phyloP scores from a whole-genome alignment of 2,329 filamentous ascomycete species.

The Boeremia lycopersici region DNA sequence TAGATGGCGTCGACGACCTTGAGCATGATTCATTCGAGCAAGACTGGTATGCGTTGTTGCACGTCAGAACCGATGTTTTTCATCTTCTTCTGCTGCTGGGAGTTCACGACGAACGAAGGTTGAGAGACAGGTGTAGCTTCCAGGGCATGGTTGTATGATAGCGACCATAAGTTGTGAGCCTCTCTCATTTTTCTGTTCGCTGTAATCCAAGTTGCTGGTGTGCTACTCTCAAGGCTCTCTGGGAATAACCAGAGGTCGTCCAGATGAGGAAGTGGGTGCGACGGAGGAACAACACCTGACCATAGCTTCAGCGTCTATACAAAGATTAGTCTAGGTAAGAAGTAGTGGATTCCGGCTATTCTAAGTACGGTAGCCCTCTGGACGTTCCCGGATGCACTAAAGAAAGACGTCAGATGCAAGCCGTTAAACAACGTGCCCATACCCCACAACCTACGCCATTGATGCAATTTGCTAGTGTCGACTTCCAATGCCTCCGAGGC shows the following conservation, averaged over 20 bases:
- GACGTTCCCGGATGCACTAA: background rate
- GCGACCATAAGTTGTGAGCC: background rate
- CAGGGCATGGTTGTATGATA: background rate
- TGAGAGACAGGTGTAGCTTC: background rate
- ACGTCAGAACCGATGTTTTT: background rate
- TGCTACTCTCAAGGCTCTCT: background rate
- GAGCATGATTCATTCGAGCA: background rate
- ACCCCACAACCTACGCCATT: background rate
- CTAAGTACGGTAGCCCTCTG: background rate
- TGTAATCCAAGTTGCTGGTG: background rate
- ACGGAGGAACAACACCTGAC: background rate
- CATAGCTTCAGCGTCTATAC: background rate
- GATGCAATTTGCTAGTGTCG: background rate
- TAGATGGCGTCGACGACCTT: background rate
- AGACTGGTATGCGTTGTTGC: background rate
- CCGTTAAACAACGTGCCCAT: background rate
- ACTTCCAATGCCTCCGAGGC: background rate
- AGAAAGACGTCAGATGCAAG: background rate
- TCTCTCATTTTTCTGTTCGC: background rate
- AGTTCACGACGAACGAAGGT: background rate
- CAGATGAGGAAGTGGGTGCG: slow-evolving; percentile 13
- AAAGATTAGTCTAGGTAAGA: background rate
- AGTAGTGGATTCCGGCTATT: background rate
- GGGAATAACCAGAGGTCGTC: background rate
- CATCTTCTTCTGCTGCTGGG: background rate